phyloP scores from a whole-genome alignment of 1,139 yeast species.

The Diutina mesorugosa region DNA sequence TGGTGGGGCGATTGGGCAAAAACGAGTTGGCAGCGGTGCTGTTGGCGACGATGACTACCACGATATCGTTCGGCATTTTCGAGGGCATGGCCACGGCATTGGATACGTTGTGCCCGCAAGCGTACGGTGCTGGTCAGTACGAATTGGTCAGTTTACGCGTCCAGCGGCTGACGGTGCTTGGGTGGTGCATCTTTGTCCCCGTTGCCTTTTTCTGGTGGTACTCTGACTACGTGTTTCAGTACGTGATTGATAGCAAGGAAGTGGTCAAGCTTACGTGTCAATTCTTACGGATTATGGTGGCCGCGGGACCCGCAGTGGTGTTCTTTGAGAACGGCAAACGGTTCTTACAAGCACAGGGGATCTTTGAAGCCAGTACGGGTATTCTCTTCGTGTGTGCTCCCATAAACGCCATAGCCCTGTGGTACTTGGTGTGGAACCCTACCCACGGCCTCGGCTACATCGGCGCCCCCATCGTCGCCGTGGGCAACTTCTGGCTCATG shows the following conservation, averaged over 20 bases:
- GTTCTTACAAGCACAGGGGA: slow-evolving; percentile 83
- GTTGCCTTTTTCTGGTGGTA: slow-evolving; percentile 56
- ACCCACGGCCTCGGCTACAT: slow-evolving; percentile 48
- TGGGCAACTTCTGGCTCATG: slow-evolving; percentile 63
- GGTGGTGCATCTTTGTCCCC: slow-evolving; percentile 44
- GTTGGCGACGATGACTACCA: slow-evolving; percentile 78
- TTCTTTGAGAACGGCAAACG: slow-evolving; percentile 75
- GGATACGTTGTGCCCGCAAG: slow-evolving; percentile 81
- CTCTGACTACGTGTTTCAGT: slow-evolving; percentile 38
- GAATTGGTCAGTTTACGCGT: slow-evolving; percentile 49
- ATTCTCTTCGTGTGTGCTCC: slow-evolving; percentile 74
- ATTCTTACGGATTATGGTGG: slow-evolving; percentile 50
- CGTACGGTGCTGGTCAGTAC: slow-evolving; percentile 59
- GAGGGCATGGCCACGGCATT: slow-evolving; percentile 83
- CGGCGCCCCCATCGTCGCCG: slow-evolving; percentile 68
- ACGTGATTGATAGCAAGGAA: slow-evolving; percentile 43
- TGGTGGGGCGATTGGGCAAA: slow-evolving; percentile 65
- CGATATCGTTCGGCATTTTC: slow-evolving; percentile 71
- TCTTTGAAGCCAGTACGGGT: slow-evolving; percentile 81
- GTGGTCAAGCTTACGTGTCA: slow-evolving; percentile 51
- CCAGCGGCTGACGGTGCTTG: slow-evolving; percentile 50
- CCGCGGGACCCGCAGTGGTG: slow-evolving; percentile 81
- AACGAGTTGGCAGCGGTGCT: slow-evolving; percentile 72
- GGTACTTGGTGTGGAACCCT: slow-evolving; percentile 66
- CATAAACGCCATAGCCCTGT: slow-evolving; percentile 55